Base-by-base conservation (phyloP, 768 basidiomycete genomes). In the Macrocybe gigantea region DNA sequence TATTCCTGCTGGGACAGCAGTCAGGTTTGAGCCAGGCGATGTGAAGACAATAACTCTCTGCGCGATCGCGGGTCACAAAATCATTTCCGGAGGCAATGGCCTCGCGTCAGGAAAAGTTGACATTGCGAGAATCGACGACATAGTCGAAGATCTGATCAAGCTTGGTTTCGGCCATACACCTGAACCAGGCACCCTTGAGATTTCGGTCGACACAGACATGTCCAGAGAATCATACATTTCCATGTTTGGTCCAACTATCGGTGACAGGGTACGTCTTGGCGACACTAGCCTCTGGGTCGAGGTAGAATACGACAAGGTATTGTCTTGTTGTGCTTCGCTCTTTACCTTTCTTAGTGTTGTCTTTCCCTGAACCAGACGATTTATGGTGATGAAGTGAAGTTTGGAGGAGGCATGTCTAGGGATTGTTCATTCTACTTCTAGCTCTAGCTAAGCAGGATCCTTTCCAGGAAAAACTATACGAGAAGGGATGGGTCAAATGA, bases 311-410 rank as follows among this genome's bases (percentile, higher is more conserved):
- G 95, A 99, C 56, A 74, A 76, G 66, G 88, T 87, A 54, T 33
- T 55, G 55, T 36, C n/a, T 35, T 12, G 32, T 2, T 29, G 12
- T 13, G 59, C 48, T 42, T 40, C 6, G 2, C 22, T 36, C 15
- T 32, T 33, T 14, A 34, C 42, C 22, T 33, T 34, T 22, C 22
- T 22, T 4, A 11, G 13, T 8, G 22, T 10, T 7, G 33, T 5
- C 34, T 15, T 52, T 44, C 22, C 11, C 47, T 52, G 29, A 32
- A 2, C 31, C 49, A 90, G 83, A 88, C 94, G 5, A 71, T 82
- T 3, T 95, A 96, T 60, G 96, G 95, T 1, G 95, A 98, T 49
- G 95, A 98, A 67, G 87, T 90, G 68, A 98, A 97, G 68, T 99
- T 99, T 57, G 96, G 96, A 6, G 95, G 93, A 59, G 95, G 92